A percentile compares a stretch with the other conserved stretches of the same genome.
These are phyloP conservation scores for sorghum (Sorghum bicolor) DNA, from an alignment of 176 grass and related monocot species.

Conservation along the genomic window Sorghum_bicolor_NCBIv3 NC_012878.2:46998501-46999000, in stretches of 20 bases:
- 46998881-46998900: background rate
- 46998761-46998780: background rate
- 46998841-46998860: background rate
- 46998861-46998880: background rate
- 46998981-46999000: background rate
- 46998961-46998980: background rate
- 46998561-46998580: slow-evolving; percentile 62
- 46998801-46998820: background rate
- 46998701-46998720: slow-evolving; percentile 36
- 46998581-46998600: background rate
- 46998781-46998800: background rate
- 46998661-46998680: slow-evolving; percentile 35
- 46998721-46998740: background rate
- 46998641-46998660: slow-evolving; percentile 31
- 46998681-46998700: slow-evolving; percentile 24
- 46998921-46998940: background rate
- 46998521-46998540: slow-evolving; percentile 32
- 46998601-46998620: background rate
- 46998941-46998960: background rate
- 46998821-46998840: background rate
- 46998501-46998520: slow-evolving; percentile 47
- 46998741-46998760: background rate
- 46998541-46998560: slow-evolving; percentile 59
- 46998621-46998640: background rate
- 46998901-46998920: slow-evolving; percentile 11